phyloP scores from a whole-genome alignment of 2,329 filamentous ascomycete species.

The Nothomitra cinnamomea region DNA sequence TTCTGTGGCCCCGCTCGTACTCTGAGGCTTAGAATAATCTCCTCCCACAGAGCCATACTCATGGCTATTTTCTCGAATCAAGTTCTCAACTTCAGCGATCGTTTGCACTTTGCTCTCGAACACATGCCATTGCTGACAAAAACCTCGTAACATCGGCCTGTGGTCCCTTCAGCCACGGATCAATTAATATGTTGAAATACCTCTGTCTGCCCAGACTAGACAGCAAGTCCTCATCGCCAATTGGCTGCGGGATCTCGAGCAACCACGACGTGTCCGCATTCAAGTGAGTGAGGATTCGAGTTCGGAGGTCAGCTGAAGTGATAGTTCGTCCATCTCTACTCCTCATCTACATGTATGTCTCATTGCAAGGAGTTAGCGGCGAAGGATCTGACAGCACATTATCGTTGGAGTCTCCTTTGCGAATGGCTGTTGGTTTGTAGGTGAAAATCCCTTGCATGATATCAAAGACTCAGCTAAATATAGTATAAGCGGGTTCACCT shows the following conservation, averaged over 20 bases:
- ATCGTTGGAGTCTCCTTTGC: too few relatives aligned
- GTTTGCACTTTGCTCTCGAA: slow-evolving; percentile 35
- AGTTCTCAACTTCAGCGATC: slow-evolving; percentile 35
- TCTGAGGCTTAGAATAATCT: slow-evolving; percentile 12
- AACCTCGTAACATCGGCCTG: slow-evolving; percentile 46
- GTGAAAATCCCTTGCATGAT: too few relatives aligned
- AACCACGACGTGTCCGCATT: slow-evolving; percentile 54
- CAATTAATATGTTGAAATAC: slow-evolving; percentile 47
- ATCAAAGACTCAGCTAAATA: too few relatives aligned
- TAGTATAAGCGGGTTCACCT: too few relatives aligned
- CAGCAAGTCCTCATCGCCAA: slow-evolving; percentile 19
- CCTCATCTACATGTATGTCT: too few relatives aligned
- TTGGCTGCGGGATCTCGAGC: slow-evolving; percentile 42
- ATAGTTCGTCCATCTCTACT: not conserved
- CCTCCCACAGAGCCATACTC: slow-evolving; percentile 15
- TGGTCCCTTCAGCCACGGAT: slow-evolving; percentile 46
- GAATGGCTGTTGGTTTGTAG: too few relatives aligned
- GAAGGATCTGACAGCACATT: too few relatives aligned
- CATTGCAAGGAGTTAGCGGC: too few relatives aligned
- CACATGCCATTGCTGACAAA: slow-evolving; percentile 50
- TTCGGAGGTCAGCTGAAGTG: slow-evolving; percentile 21
- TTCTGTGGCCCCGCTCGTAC: slow-evolving; percentile 10
- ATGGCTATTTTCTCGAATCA: slow-evolving; percentile 33
- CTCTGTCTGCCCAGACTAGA: slow-evolving; percentile 24
- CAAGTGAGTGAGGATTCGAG: slow-evolving; percentile 37